Evolutionary conservation across 2,329 filamentous ascomycete species (phyloP).

Genomic region (Aplosporella prunicola): DNA sequence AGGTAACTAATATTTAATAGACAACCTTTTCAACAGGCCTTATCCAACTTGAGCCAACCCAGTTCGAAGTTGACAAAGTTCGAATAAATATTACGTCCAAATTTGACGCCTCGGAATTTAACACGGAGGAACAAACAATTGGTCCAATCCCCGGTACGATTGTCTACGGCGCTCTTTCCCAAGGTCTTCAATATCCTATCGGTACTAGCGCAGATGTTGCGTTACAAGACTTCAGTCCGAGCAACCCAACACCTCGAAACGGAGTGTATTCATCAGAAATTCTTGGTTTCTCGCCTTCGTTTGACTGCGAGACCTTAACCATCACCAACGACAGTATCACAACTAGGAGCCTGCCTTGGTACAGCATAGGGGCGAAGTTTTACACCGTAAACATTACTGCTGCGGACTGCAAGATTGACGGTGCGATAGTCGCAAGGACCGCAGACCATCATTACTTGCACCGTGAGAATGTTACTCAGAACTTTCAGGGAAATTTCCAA

Average conservation of each 20-base stretch:
- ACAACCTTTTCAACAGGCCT: not conserved
- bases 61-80: not conserved
- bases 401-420: not conserved
- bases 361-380: not conserved
- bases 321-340: too few species aligned
- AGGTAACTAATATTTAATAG: not conserved
- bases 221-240: not conserved
- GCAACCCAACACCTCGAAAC: not conserved
- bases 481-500: not conserved
- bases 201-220: not conserved
- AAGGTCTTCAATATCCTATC: not conserved
- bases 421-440: not conserved
- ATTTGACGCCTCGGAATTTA: slow-evolving; percentile 2
- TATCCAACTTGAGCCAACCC: not conserved
- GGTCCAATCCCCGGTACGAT: not conserved
- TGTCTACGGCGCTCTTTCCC: not conserved
- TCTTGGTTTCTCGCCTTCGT: not conserved
- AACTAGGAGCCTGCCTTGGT: not conserved
- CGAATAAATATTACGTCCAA: not conserved
- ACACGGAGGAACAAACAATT: too few species aligned
- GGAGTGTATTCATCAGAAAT: not conserved
- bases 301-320: not conserved
- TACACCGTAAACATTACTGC: not conserved
- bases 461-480: not conserved
- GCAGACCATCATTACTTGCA: not conserved